phyloP scores from a whole-genome alignment of 2,329 filamentous ascomycete species.

The Neopestalotiopsis clavispora region DNA sequence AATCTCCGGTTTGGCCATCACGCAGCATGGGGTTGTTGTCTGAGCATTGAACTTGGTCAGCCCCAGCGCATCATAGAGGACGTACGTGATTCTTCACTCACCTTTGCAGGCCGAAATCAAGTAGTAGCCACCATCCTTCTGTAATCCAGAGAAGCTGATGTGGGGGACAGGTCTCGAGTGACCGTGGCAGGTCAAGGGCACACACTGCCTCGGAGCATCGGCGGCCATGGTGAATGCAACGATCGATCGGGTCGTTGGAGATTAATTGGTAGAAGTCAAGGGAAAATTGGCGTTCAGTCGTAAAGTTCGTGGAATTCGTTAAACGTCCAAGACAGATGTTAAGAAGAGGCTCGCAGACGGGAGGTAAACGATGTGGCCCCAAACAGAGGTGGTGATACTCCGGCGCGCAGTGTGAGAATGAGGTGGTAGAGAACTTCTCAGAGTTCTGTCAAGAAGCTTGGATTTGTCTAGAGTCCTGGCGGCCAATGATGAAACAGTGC shows the following conservation, averaged over 20 bases:
- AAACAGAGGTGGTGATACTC: background rate
- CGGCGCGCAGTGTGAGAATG: conserved; percentile 1
- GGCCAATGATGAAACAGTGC: conserved; percentile 14
- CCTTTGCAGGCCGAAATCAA: conserved; percentile 93
- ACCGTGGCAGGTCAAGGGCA: conserved; percentile 91
- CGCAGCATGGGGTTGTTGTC: conserved; percentile 99
- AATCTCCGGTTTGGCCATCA: conserved; percentile 93
- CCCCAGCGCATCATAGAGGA: conserved; percentile 19
- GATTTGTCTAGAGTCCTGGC: background rate
- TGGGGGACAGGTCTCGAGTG: conserved; percentile 93
- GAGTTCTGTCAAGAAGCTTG: background rate
- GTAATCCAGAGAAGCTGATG: conserved; percentile 83
- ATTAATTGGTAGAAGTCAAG: background rate
- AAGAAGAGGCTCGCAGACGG: background rate
- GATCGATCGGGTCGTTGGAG: background rate
- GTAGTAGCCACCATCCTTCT: conserved; percentile 86
- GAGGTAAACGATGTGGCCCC: background rate
- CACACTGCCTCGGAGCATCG: conserved; percentile 43
- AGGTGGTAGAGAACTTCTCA: background rate
- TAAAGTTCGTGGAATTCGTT: conserved; percentile 8
- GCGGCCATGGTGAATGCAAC: conserved; percentile 32
- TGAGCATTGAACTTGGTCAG: conserved; percentile 39
- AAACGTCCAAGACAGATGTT: background rate
- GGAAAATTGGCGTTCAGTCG: background rate
- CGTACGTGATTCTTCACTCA: conserved; percentile 39